phyloP scores from a whole-genome alignment of 2,329 filamentous ascomycete species.

The Thelonectria olida region DNA sequence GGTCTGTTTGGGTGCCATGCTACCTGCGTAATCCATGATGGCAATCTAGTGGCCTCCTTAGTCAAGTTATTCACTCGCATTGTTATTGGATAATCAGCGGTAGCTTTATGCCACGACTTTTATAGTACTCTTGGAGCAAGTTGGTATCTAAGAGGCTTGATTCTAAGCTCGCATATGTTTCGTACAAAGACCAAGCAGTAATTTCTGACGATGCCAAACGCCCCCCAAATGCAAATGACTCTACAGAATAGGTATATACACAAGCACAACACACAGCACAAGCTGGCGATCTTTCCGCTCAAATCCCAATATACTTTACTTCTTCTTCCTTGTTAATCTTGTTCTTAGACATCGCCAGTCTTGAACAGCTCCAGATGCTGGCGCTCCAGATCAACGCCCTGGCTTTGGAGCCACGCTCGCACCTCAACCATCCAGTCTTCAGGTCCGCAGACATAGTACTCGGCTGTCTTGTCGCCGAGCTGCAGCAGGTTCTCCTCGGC shows the following conservation, averaged over 20 bases:
- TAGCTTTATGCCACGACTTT: background rate
- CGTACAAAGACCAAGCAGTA: slow-evolving; percentile 17
- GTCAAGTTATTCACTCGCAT: too few species aligned
- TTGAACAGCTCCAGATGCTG: slow-evolving; percentile 75
- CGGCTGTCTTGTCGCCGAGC: slow-evolving; percentile 60
- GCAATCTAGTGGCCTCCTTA: too few species aligned
- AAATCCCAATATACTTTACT: background rate
- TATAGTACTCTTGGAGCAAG: slow-evolving; percentile 4
- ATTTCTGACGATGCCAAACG: slow-evolving; percentile 26
- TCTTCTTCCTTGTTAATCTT: background rate
- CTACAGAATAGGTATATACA: background rate
- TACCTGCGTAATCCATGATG: too few species aligned
- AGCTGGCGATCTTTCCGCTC: too few species aligned
- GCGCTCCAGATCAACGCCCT: slow-evolving; percentile 66
- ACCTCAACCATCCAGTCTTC: slow-evolving; percentile 73
- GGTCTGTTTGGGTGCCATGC: background rate
- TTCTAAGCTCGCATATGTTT: slow-evolving; percentile 12
- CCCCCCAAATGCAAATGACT: slow-evolving; percentile 27
- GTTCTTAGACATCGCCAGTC: slow-evolving; percentile 54
- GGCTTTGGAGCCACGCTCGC: slow-evolving; percentile 58
- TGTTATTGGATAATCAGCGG: background rate
- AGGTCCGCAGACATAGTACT: slow-evolving; percentile 80
- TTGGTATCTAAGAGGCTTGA: slow-evolving; percentile 19
- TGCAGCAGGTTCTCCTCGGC: slow-evolving; percentile 63
- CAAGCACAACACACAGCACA: background rate